Percentiles rank a stretch among this genome's conserved stretches.
Evolutionary conservation across 2,329 filamentous ascomycete species (phyloP).

Genomic region (Exophiala xenobiotica): DNA sequence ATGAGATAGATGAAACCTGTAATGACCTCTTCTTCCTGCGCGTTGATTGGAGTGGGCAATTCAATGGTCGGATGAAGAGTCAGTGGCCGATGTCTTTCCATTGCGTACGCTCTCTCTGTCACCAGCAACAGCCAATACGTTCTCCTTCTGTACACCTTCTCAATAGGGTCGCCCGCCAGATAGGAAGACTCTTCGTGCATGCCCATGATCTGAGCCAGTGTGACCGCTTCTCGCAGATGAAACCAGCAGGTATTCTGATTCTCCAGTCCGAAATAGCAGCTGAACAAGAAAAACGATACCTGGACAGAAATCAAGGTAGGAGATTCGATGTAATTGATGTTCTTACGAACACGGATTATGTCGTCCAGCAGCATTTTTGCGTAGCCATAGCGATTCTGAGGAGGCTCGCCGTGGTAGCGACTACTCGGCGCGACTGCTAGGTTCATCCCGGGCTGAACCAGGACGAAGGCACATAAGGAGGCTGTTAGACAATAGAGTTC

Average conservation of each 20-base stretch:
- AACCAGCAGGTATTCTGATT: constrained; percentile 77
- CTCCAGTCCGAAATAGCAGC: constrained; percentile 68
- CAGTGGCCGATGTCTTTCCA: constrained; percentile 65
- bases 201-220: constrained; percentile 53
- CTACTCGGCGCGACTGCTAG: constrained; percentile 54
- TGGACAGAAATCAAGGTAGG: constrained; percentile 48
- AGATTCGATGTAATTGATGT: constrained; percentile 42
- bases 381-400: constrained; percentile 60
- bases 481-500: constrained; percentile 44
- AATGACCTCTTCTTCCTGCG: constrained; percentile 56
- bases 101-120: constrained; percentile 68
- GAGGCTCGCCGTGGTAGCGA: constrained; percentile 55
- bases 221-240: constrained; percentile 73
- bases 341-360: constrained; percentile 46
- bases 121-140: constrained; percentile 73
- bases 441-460: constrained; percentile 45
- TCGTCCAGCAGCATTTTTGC: constrained; percentile 70
- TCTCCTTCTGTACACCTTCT: constrained; percentile 63
- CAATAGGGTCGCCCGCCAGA: constrained; percentile 56
- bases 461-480: constrained; percentile 44
- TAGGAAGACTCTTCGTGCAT: constrained; percentile 54
- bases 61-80: constrained; percentile 65
- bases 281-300: constrained; percentile 78
- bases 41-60: constrained; percentile 57
- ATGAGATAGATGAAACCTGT: constrained; percentile 61